These are phyloP conservation scores for Periconia sp. DNA, from an alignment of 2,329 filamentous ascomycete genomes.

Conservation along the genomic window DNA sequence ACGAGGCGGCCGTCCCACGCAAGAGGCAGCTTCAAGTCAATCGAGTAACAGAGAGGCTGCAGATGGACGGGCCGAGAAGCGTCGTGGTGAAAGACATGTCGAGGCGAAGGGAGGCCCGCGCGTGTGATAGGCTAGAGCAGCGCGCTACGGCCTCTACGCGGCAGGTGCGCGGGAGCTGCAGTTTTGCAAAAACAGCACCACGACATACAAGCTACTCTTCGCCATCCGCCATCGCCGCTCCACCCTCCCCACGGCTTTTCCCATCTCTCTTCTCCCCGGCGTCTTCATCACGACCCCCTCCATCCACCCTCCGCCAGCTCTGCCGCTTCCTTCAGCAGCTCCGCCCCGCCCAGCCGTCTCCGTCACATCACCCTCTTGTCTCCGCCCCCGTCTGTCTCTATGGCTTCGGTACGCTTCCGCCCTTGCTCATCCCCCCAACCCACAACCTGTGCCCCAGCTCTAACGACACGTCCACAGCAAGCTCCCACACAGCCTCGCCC, in stretches of 20 bases:
- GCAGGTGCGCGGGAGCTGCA: conserved; percentile 21
- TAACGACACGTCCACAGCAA: conserved; percentile 45
- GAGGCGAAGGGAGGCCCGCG: not conserved
- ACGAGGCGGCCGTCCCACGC: no score
- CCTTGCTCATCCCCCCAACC: conserved; percentile 9
- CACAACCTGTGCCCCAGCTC: conserved; percentile 7
- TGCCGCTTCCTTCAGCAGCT: not conserved
- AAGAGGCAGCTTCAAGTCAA: no score
- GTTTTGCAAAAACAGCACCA: conserved; percentile 39
- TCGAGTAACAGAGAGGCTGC: no score
- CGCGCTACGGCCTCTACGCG: conserved; percentile 9
- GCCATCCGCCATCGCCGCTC: conserved; percentile 22
- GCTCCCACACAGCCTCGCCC: conserved; percentile 58
- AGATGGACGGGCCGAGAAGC: not conserved
- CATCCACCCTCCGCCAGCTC: not conserved
- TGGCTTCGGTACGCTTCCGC: conserved; percentile 42
- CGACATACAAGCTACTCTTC: conserved; percentile 21
- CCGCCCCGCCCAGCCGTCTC: conserved; percentile 4
- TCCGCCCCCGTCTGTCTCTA: conserved; percentile 25
- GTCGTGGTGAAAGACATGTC: not conserved
- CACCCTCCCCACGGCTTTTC: not conserved
- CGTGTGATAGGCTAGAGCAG: conserved; percentile 19
- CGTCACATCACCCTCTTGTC: conserved; percentile 24
- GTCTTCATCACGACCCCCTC: conserved; percentile 6
- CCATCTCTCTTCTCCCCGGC: conserved; percentile 13